Evolutionary conservation across 371 early-diverging fungal genomes (phyloP), one percentile per base, ranked within the genome.

Genomic region (Apophysomyces trapeziformis): DNA sequence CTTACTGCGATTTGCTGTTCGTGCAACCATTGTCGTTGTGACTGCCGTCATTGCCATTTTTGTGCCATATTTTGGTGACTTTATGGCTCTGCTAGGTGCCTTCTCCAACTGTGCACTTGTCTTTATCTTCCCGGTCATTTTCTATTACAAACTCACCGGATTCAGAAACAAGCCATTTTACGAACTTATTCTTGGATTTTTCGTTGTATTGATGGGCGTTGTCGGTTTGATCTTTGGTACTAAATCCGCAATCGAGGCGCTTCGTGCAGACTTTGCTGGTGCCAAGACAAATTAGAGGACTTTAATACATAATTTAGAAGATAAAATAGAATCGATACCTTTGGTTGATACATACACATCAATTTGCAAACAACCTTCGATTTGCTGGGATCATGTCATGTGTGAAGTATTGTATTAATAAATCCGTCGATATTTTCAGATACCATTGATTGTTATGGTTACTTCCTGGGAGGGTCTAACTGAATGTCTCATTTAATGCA

Each of bases 61-160:
- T 44, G 80, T 92, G 0, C 93, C 93, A 0, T 89, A 74, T 69
- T 91, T 92, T 70, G 87, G 88, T 44, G 90, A 90, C 50, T 83
- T 90, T 57, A 89, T 92, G 90, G 83, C 87, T 37, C 70, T 92
- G 12, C 65, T 92, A n/a, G 91, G 91, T 3, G 89, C 90, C 0
- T 76, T 90, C 35, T 83, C 88, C 36, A 90, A 89, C 46, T 87
- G 86, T 41, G 75, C 85, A 0, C 69, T 90, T 9, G 84, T 92
- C 44, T 89, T 90, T 69, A 80, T 90, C 36, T 84, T 91, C 72
- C 91, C 93, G 0, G 80, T 91, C 36, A 13, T 88, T 16, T 92
- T 87, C 68, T 86, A 89, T 61, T 86, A 82, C 39, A 78, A 81
- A 39, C 65, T 91, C 18, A 89, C 87, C 26, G 92, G 90, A 5